Conservation (phyloP, 73 alveolate species). For the Blepharisma japonicum region DNA sequence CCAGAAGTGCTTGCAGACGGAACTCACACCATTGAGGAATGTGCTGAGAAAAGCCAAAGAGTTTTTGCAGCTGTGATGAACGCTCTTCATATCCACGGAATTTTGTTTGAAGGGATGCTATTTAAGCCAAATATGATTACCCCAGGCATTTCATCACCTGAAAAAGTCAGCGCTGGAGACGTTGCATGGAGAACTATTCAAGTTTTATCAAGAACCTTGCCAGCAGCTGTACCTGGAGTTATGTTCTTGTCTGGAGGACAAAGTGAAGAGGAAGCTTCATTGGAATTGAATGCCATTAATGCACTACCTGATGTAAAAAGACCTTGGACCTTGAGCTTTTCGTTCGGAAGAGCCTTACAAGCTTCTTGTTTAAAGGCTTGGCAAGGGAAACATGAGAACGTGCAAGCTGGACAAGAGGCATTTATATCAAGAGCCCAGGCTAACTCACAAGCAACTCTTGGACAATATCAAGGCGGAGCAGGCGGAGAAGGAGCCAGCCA, state of each 20-base stretch:
- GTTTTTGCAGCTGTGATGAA: slow-evolving; percentile 75
- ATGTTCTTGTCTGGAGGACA: slow-evolving; percentile 76
- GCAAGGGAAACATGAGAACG: slow-evolving; percentile 94
- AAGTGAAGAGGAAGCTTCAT: slow-evolving; percentile 92
- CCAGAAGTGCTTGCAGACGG: slow-evolving; percentile 99
- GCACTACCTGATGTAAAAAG: slow-evolving; percentile 58
- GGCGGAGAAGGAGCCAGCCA: slow-evolving; percentile 31
- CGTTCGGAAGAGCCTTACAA: slow-evolving; percentile 97
- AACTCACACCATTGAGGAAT: slow-evolving; percentile 82
- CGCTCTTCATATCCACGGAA: slow-evolving; percentile 75
- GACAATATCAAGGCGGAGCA: slow-evolving; percentile 31
- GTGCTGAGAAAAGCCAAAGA: slow-evolving; percentile 86
- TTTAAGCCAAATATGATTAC: slow-evolving; percentile 97
- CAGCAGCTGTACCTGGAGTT: slow-evolving; percentile 94
- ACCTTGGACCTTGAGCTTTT: slow-evolving; percentile 94
- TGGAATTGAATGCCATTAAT: slow-evolving; percentile 93
- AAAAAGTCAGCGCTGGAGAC: slow-evolving; percentile 58
- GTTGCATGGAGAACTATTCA: slow-evolving; percentile 89
- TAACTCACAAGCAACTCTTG: slow-evolving; percentile 63
- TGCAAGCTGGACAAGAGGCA: slow-evolving; percentile 87
- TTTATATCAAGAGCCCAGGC: slow-evolving; percentile 87
- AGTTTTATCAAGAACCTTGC: slow-evolving; percentile 88
- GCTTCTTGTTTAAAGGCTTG: slow-evolving; percentile 90
- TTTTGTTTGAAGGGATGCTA: slow-evolving; percentile 88
- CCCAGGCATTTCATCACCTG: slow-evolving; percentile 63